A percentile compares a stretch with the other conserved stretches of the same genome.
phyloP scores from a whole-genome alignment of 2,329 filamentous ascomycete species.

The Trichoderma lentiforme region DNA sequence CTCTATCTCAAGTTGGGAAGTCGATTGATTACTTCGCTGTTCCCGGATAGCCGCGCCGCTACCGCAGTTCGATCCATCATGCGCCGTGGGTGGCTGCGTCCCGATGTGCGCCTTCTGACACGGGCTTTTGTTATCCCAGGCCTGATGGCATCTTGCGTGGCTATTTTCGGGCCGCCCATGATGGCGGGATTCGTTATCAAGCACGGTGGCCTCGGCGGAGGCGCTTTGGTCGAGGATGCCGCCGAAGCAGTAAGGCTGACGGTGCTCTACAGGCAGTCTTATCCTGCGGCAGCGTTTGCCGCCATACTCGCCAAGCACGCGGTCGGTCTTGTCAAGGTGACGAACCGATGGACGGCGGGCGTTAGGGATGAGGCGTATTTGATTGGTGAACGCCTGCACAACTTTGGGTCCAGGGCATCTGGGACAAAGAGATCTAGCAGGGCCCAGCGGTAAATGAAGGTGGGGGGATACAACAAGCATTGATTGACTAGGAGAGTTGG shows the following conservation, averaged over 20 bases:
- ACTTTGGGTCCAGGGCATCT: slow-evolving; percentile 63
- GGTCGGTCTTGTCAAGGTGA: slow-evolving; percentile 55
- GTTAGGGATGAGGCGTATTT: slow-evolving; percentile 95
- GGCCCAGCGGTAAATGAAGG: slow-evolving; percentile 34
- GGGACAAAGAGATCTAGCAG: slow-evolving; percentile 33
- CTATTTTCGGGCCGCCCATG: slow-evolving; percentile 62
- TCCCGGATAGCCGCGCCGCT: slow-evolving; percentile 68
- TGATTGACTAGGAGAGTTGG: neutral
- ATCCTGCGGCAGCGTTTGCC: slow-evolving; percentile 60
- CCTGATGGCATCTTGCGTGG: slow-evolving; percentile 55
- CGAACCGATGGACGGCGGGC: slow-evolving; percentile 72
- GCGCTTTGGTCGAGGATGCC: slow-evolving; percentile 27
- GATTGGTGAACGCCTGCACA: slow-evolving; percentile 91
- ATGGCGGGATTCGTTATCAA: slow-evolving; percentile 44
- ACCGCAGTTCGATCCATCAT: slow-evolving; percentile 72
- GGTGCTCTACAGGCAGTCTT: slow-evolving; percentile 58
- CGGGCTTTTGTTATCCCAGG: slow-evolving; percentile 82
- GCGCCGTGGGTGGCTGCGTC: slow-evolving; percentile 71
- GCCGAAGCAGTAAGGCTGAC: slow-evolving; percentile 30
- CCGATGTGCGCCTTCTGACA: slow-evolving; percentile 75
- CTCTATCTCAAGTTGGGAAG: slow-evolving; percentile 81
- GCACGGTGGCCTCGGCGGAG: slow-evolving; percentile 22
- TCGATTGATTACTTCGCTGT: slow-evolving; percentile 64
- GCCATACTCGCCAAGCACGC: slow-evolving; percentile 42
- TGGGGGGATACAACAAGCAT: no score